These are phyloP conservation scores for Catenaria anguillulae DNA, from an alignment of 371 early-diverging fungal genomes.

Conservation along the genomic window DNA sequence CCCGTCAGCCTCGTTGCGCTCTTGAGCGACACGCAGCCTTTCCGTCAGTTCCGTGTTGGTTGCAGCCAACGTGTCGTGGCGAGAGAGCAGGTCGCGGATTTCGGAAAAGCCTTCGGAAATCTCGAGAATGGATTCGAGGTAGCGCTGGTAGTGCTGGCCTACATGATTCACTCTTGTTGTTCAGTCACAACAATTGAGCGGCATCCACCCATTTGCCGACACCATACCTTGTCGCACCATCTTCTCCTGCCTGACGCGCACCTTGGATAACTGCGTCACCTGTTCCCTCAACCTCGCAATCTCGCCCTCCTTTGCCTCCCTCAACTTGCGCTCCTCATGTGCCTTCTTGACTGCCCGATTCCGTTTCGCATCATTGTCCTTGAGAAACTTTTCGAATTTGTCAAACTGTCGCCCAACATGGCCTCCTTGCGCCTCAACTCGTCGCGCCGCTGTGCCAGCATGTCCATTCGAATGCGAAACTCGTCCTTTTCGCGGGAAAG, in stretches of 20 bases:
- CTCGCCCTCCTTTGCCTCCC: slow-evolving; percentile 30
- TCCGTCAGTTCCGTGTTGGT: slow-evolving; percentile 34
- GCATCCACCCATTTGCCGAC: no score
- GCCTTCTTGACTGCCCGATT: slow-evolving; percentile 34
- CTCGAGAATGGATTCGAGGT: slow-evolving; percentile 33
- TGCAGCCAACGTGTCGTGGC: slow-evolving; percentile 36
- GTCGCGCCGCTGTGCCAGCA: slow-evolving; percentile 27
- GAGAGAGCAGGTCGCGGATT: slow-evolving; percentile 32
- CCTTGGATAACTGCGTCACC: slow-evolving; percentile 11
- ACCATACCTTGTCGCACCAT: slow-evolving; percentile 16
- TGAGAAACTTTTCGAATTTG: slow-evolving; percentile 42
- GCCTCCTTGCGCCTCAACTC: slow-evolving; percentile 31
- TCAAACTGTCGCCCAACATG: slow-evolving; percentile 28
- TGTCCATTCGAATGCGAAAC: slow-evolving; percentile 37
- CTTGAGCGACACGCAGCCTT: slow-evolving; percentile 30
- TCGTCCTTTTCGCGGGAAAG: slow-evolving; percentile 38
- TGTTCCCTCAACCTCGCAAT: slow-evolving; percentile 21
- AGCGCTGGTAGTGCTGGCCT: slow-evolving; percentile 30
- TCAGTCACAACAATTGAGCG: no score
- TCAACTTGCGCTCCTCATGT: slow-evolving; percentile 29
- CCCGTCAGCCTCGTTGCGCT: slow-evolving; percentile 24
- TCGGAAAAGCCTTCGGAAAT: slow-evolving; percentile 30
- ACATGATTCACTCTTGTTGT: no score
- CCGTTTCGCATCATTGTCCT: slow-evolving; percentile 43
- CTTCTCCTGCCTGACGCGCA: slow-evolving; percentile 20